Evolutionary conservation across 352 stramenopile species (phyloP).

Genomic region (Discostella stelligera): DNA sequence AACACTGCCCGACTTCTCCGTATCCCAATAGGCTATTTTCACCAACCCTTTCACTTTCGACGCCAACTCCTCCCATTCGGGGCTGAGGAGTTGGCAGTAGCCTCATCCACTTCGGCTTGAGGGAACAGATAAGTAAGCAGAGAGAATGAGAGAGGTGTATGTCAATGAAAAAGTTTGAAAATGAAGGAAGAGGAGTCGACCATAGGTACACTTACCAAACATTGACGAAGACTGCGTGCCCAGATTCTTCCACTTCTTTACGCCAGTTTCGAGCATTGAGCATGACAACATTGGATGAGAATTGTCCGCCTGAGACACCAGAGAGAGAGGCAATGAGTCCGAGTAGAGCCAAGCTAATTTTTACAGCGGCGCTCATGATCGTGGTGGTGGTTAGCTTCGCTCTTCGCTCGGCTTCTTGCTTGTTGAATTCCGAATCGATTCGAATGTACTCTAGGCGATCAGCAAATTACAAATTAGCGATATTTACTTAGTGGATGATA

Average conservation of each 20-base stretch:
- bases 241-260: conserved; percentile 54
- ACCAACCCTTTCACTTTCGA: conserved; percentile 48
- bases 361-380: not conserved
- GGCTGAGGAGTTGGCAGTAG: conserved; percentile 68
- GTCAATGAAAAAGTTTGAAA: not conserved
- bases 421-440: no score
- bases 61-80: conserved; percentile 69
- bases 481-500: no score
- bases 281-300: conserved; percentile 63
- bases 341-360: conserved; percentile 10
- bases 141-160: not conserved
- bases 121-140: not conserved
- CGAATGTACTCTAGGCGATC: no score
- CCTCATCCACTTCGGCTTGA: conserved; percentile 60
- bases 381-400: no score
- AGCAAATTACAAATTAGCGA: no score
- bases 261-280: conserved; percentile 63
- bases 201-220: conserved; percentile 43
- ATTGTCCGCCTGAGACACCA: conserved; percentile 14
- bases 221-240: conserved; percentile 67
- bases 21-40: conserved; percentile 75
- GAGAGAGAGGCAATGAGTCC: conserved; percentile 9
- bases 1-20: conserved; percentile 45
- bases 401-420: no score
- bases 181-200: not conserved